Conservation (phyloP, 768 basidiomycete species). For the Naganishia friedmannii region DNA sequence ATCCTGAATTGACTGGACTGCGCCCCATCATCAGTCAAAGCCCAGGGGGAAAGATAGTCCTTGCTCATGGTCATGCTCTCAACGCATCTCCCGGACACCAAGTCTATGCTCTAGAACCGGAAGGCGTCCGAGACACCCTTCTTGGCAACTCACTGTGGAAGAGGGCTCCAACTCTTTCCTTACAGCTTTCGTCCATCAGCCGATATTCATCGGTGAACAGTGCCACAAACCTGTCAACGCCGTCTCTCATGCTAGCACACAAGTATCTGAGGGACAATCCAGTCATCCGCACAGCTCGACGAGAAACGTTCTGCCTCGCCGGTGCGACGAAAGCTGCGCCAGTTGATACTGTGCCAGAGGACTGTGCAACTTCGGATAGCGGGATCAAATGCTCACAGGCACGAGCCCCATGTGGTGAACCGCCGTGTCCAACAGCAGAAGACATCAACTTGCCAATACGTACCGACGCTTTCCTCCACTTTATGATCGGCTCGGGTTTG, state of each 20-base stretch:
- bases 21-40: background rate
- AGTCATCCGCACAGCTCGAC: constrained; percentile 11
- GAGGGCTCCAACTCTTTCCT: background rate
- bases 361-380: background rate
- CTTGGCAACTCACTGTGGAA: background rate
- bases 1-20: background rate
- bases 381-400: background rate
- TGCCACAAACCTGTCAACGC: background rate
- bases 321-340: too few species aligned
- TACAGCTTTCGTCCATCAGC: background rate
- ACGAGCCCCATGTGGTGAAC: background rate
- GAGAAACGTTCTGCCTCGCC: constrained; percentile 18
- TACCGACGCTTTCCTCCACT: background rate
- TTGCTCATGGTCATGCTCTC: background rate
- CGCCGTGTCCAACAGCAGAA: background rate
- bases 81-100: background rate
- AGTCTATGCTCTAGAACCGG: too few species aligned
- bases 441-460: background rate
- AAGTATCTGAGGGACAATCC: background rate
- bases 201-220: background rate
- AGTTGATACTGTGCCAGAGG: background rate
- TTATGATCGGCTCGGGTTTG: background rate
- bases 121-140: background rate
- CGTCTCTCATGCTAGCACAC: background rate
- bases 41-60: background rate